phyloP scores from a whole-genome alignment of 2,329 filamentous ascomycete species.

The Sphaceloma murrayae region DNA sequence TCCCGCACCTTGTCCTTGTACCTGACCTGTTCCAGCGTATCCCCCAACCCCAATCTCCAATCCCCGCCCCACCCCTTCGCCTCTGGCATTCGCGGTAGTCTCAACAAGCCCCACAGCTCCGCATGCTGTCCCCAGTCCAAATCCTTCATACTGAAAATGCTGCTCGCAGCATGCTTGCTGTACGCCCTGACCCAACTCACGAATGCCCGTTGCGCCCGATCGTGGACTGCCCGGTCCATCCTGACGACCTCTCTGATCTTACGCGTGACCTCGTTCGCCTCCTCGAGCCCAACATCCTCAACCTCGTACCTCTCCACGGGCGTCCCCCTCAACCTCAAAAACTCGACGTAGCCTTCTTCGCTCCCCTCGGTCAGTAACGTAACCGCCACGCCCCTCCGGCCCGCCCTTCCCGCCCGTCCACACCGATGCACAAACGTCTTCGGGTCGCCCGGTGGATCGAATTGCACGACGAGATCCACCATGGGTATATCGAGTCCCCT shows the following conservation, averaged over 20 bases:
- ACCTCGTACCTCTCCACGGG: slow-evolving; percentile 55
- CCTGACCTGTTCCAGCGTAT: slow-evolving; percentile 31
- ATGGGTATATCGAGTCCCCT: slow-evolving; percentile 85
- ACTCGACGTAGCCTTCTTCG: slow-evolving; percentile 84
- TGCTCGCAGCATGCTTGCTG: slow-evolving; percentile 78
- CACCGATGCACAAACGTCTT: slow-evolving; percentile 68
- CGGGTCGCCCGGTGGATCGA: slow-evolving; percentile 77
- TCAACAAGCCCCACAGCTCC: slow-evolving; percentile 74
- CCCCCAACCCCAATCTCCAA: slow-evolving; percentile 31
- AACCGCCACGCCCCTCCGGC: slow-evolving; percentile 67
- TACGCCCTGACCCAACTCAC: slow-evolving; percentile 91
- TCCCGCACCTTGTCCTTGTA: slow-evolving; percentile 40
- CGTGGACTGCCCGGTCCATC: slow-evolving; percentile 59
- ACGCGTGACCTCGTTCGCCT: slow-evolving; percentile 49
- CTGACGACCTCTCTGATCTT: slow-evolving; percentile 53
- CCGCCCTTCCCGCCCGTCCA: slow-evolving; percentile 54
- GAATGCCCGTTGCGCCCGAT: slow-evolving; percentile 84
- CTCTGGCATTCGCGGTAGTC: slow-evolving; percentile 90
- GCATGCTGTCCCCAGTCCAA: slow-evolving; percentile 79
- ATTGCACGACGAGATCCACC: slow-evolving; percentile 81
- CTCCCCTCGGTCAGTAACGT: slow-evolving; percentile 71
- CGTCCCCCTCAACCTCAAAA: slow-evolving; percentile 78
- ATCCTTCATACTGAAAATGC: slow-evolving; percentile 76
- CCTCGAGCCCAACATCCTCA: slow-evolving; percentile 50
- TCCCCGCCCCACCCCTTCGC: slow-evolving; percentile 39